Base-by-base conservation (phyloP, 257 asterid species). In the Euphrasia confusa region DNA sequence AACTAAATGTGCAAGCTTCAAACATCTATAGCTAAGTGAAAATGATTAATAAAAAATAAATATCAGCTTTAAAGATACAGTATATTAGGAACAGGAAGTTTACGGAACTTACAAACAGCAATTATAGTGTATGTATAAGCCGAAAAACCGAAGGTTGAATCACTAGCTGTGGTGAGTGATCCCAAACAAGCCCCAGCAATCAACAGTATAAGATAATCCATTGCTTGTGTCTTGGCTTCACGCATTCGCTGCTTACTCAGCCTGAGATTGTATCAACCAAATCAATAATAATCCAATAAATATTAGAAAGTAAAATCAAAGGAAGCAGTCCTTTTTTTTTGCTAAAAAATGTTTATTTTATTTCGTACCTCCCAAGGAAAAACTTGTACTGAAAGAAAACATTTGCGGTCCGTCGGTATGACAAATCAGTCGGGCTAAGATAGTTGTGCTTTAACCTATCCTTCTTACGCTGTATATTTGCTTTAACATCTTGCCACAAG, bases 151-250 rank as follows among this genome's bases (percentile, higher is more conserved):
- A 82, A 82, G 64, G 66, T 75, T 18, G 61, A 61, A 61, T 82
- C 83, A 30, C 62, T 73, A 7, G 89, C 83, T 45, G 60, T 68
- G 7, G 83, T 72, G 37, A 82, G 78, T 21, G 85, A 77, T 44
- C 89, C 85, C 78, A 82, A 79, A 54, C 85, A 77, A 7, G 80
- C 89, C 24, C 89, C 89, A 30, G 85, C 89, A 44, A 82, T 75
- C 49, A 82, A 66, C 55, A 82, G 73, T 65, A 82, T 82, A 44
- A 82, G 83, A 75, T 82, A 82, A 63, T 82, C 89, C 28, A 80
- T 72, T 13, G 83, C 85, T 58, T 79, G 85, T 24, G 78, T 78
- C 67, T 72, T 79, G 14, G 89, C 83, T 65, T 82, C 85, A 63
- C 89, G 79, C 12, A 82, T 49, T n/a, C 85, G 75, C 66, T 82